Percentiles rank a stretch among this genome's conserved stretches.
Conservation (phyloP, 1,284 basidiomycete species). For the Takashimella koratensis region DNA sequence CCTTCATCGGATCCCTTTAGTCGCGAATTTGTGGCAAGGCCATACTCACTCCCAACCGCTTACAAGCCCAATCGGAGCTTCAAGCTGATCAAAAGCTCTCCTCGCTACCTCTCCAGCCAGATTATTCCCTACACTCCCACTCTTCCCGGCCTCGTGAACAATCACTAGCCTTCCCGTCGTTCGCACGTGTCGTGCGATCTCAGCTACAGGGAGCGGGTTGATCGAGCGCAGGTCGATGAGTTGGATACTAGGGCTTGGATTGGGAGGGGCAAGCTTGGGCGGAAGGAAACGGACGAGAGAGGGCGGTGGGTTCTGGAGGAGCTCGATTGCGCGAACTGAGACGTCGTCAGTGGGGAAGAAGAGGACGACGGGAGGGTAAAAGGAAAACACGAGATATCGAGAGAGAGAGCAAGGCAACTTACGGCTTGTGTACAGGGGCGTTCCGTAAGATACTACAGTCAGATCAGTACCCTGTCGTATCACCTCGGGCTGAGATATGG, state of each 20-base stretch:
- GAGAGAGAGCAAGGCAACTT: no score
- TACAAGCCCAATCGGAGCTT: constrained; percentile 80
- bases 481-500: constrained; percentile 72
- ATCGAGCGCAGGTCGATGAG: constrained; percentile 88
- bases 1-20: no score
- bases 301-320: constrained; percentile 56
- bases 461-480: constrained; percentile 72
- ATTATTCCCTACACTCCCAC: constrained; percentile 79
- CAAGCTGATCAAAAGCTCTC: constrained; percentile 76
- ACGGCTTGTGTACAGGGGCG: constrained; percentile 85
- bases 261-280: constrained; percentile 61
- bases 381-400: no score
- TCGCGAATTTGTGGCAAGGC: no score
- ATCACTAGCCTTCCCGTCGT: constrained; percentile 80
- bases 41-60: constrained; percentile 84
- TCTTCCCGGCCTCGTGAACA: constrained; percentile 83
- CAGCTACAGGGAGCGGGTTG: constrained; percentile 81
- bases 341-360: no score
- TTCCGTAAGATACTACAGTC: constrained; percentile 86
- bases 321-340: constrained; percentile 42
- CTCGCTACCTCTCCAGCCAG: constrained; percentile 82
- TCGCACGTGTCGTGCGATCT: constrained; percentile 72
- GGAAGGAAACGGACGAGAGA: constrained; percentile 69
- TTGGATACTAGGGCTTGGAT: constrained; percentile 59
- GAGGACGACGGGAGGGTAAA: no score